phyloP scores from a whole-genome alignment of 1,284 basidiomycete genomes.

The Cystobasidium slooffiae region DNA sequence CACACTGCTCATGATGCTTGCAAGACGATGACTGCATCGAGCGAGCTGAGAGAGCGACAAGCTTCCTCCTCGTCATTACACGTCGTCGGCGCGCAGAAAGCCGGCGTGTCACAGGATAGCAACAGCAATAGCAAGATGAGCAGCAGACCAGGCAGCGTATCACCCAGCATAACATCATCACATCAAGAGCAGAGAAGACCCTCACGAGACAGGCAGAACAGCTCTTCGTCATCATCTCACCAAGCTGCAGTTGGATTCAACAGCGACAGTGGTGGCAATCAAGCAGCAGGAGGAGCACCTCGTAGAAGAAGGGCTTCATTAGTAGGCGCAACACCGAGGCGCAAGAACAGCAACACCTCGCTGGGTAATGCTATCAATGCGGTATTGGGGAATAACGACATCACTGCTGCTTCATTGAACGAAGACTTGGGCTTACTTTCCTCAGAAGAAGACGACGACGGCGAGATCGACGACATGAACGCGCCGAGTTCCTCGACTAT shows the following conservation, averaged over 20 bases:
- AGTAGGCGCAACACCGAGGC: conserved; percentile 8
- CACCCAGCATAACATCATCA: too few species aligned
- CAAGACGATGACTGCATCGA: too few species aligned
- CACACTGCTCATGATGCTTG: too few species aligned
- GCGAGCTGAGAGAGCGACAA: too few species aligned
- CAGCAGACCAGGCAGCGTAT: too few species aligned
- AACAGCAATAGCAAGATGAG: too few species aligned
- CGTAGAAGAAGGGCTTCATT: not conserved
- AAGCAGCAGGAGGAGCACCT: not conserved
- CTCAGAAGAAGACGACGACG: conserved; percentile 12
- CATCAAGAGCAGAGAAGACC: too few species aligned
- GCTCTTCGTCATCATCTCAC: not conserved
- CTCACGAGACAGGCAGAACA: too few species aligned
- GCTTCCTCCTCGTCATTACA: too few species aligned
- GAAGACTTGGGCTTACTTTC: conserved; percentile 20
- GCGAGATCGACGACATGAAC: conserved; percentile 15
- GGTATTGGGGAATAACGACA: not conserved
- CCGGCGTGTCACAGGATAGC: too few species aligned
- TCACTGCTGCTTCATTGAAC: not conserved
- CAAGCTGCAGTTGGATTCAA: not conserved
- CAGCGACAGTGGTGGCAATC: not conserved
- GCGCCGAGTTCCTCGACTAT: not conserved
- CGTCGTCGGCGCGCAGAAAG: too few species aligned
- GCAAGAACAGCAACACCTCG: conserved; percentile 17
- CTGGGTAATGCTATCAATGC: conserved; percentile 5